phyloP scores from a whole-genome alignment of 345 rosid species.

The Carallia brachiata region DNA sequence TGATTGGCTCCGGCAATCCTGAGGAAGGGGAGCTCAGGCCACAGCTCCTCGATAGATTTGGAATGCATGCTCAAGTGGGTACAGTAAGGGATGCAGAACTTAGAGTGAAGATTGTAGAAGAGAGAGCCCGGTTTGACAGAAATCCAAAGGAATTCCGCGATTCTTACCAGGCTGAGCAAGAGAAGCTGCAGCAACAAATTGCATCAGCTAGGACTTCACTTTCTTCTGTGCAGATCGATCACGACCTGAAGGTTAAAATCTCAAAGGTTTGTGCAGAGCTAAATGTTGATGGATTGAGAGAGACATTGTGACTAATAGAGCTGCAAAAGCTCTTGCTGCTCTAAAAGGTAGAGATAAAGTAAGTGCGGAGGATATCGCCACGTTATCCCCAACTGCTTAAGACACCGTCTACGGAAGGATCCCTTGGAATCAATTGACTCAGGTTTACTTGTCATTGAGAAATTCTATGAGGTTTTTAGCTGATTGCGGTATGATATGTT shows the following conservation, averaged over 20 bases:
- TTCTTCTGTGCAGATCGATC: slow-evolving; percentile 74
- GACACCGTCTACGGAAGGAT: slow-evolving; percentile 97
- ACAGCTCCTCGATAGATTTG: slow-evolving; percentile 86
- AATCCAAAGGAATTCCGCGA: slow-evolving; percentile 82
- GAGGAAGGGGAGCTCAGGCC: slow-evolving; percentile 95
- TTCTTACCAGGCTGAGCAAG: slow-evolving; percentile 74
- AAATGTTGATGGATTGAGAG: slow-evolving; percentile 91
- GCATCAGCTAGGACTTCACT: slow-evolving; percentile 60
- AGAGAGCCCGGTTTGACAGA: slow-evolving; percentile 76
- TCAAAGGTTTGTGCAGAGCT: slow-evolving; percentile 93
- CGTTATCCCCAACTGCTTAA: slow-evolving; percentile 96
- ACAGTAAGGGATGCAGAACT: slow-evolving; percentile 89
- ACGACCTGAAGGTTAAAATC: slow-evolving; percentile 83
- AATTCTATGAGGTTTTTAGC: slow-evolving; percentile 83
- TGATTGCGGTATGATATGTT: slow-evolving; percentile 31
- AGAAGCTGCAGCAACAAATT: slow-evolving; percentile 85
- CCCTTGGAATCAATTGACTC: slow-evolving; percentile 95
- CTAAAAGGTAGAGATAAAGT: slow-evolving; percentile 81
- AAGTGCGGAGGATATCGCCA: slow-evolving; percentile 85
- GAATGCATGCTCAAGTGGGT: slow-evolving; percentile 95
- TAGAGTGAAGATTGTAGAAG: slow-evolving; percentile 92
- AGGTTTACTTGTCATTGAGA: slow-evolving; percentile 79
- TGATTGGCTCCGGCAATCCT: slow-evolving; percentile 93
- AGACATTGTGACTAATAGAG: slow-evolving; percentile 93
- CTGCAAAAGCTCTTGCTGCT: slow-evolving; percentile 90